phyloP scores from a whole-genome alignment of 2,329 filamentous ascomycete species.

The Phoma herbarum region DNA sequence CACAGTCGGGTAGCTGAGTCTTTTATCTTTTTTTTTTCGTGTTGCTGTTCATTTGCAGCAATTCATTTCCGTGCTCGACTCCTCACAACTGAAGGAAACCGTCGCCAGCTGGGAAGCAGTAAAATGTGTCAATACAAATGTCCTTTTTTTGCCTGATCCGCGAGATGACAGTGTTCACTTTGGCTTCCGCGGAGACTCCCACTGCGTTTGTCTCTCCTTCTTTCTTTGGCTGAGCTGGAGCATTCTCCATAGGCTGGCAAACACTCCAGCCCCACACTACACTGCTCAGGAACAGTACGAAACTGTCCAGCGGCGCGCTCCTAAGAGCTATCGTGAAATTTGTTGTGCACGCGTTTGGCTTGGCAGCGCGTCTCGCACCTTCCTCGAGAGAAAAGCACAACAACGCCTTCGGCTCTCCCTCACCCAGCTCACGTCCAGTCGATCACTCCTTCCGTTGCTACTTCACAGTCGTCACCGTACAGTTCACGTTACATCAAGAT shows the following conservation, averaged over 20 bases:
- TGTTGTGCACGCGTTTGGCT: conserved; percentile 1
- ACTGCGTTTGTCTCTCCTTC: conserved; percentile 10
- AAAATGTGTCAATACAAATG: not conserved
- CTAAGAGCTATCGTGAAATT: not conserved
- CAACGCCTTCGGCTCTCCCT: not conserved
- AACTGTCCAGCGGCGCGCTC: not conserved
- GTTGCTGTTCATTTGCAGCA: too few relatives aligned
- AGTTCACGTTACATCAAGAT: not conserved
- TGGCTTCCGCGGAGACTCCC: not conserved
- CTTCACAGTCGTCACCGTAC: not conserved
- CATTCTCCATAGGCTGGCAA: not conserved
- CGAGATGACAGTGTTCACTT: not conserved
- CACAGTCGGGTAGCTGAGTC: too few relatives aligned
- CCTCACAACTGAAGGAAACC: too few relatives aligned
- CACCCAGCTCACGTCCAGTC: not conserved
- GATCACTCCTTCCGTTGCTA: not conserved
- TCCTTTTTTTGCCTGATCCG: not conserved
- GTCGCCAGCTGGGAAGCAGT: too few relatives aligned
- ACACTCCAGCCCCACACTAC: not conserved
- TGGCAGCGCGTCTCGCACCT: conserved; percentile 13
- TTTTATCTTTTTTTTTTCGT: too few relatives aligned
- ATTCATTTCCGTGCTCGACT: too few relatives aligned
- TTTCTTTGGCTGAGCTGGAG: not conserved
- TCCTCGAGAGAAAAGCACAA: not conserved
- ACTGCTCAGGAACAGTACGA: not conserved